Percentiles rank a stretch among this genome's conserved stretches.
These are phyloP conservation scores for Metschnikowia continentalis DNA, from an alignment of 805 yeast genomes.

Conservation along the genomic window DNA sequence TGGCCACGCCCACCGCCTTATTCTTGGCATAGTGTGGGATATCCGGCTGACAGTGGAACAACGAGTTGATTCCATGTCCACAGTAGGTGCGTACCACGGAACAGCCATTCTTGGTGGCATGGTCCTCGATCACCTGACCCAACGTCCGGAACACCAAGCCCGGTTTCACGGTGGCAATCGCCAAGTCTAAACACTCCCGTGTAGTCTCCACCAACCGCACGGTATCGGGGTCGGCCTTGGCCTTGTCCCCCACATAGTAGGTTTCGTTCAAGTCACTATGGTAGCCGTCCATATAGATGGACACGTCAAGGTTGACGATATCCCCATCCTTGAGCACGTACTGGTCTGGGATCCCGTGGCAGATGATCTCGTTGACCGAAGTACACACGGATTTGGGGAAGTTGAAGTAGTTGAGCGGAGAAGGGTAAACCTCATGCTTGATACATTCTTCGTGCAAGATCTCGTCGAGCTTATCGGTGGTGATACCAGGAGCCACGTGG, in stretches of 20 bases:
- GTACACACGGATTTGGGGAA: conserved; percentile 92
- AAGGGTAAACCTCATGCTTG: conserved; percentile 87
- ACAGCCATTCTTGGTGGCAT: conserved; percentile 71
- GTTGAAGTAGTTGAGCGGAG: conserved; percentile 90
- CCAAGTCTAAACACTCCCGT: conserved; percentile 79
- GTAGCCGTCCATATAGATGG: conserved; percentile 79
- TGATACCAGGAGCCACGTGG: conserved; percentile 78
- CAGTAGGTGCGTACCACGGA: conserved; percentile 87
- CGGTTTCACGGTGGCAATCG: conserved; percentile 84
- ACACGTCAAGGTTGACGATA: conserved; percentile 85
- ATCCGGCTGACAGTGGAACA: conserved; percentile 89
- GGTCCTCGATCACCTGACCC: conserved; percentile 84
- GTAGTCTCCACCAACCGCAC: conserved; percentile 85
- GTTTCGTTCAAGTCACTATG: conserved; percentile 97
- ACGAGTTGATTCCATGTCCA: conserved; percentile 87
- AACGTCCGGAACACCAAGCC: conserved; percentile 82
- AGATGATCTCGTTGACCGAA: conserved; percentile 89
- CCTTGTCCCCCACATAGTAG: conserved; percentile 90
- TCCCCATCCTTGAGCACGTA: conserved; percentile 88
- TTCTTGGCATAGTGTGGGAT: conserved; percentile 93
- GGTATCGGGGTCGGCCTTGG: conserved; percentile 71
- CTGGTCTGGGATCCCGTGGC: conserved; percentile 97
- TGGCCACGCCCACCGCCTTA: conserved; percentile 89
- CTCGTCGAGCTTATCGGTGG: conserved; percentile 88
- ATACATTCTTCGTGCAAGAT: conserved; percentile 85